Base-by-base conservation (phyloP, 768 basidiomycete species). In the Naganishia onofrii region DNA sequence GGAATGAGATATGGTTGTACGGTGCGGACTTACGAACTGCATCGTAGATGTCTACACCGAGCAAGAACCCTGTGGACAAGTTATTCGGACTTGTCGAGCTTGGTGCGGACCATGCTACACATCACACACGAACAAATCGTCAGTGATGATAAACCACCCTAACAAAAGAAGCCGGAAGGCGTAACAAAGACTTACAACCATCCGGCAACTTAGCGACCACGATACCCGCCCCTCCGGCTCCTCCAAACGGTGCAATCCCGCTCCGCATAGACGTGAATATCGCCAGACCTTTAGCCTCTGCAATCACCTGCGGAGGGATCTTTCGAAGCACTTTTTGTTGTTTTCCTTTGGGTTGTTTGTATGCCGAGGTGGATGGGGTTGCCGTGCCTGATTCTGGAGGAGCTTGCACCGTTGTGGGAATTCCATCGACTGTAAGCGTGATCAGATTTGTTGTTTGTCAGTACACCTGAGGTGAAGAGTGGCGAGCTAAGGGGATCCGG, bases 11-110 rank as follows among this genome's bases (percentile, higher is more conserved):
- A 31, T 13, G 8, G 3, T n/a, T n/a, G n/a, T n/a, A n/a, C n/a
- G n/a, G n/a, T n/a, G 17, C 21, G 28, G 29, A 68, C 67, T 26
- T 19, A 68, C 67, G 77, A 55, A 81, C 74, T 28, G 76, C 77
- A 67, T 81, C 81, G 71, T 78, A 81, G 29, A 81, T 76, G 69
- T 81, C 81, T 19, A 80, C 71, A 15, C 81, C 81, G 48, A 80
- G 64, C 52, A 81, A 72, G 70, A 81, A 80, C 67, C 81, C 81
- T 0, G 79, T 71, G 7, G 81, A 76, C 3, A 80, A 65, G 66
- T 78, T 80, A 73, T 81, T 80, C 0, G 81, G 81, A 6, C 76
- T 74, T 36, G 80, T 77, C 17, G 75, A 74, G 2, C 78, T 74
- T 0, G 81, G 81, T 23, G 76, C 76, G 26, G 78, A 79, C 81